Base-by-base conservation (phyloP, 331 rosid species). In the Acacia pycnantha region DNA sequence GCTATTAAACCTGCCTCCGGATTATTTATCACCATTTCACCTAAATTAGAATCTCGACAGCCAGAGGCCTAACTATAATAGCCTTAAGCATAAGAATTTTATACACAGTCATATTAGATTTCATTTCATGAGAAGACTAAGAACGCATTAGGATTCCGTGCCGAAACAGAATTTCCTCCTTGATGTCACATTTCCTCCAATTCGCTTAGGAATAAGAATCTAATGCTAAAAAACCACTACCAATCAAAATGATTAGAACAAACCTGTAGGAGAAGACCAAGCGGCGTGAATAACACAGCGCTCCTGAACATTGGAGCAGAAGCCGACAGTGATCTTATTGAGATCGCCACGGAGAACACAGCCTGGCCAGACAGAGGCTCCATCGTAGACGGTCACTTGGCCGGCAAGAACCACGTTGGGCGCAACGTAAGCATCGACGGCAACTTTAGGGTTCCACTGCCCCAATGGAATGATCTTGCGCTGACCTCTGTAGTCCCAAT, bases 401-500 rank as follows among this genome's bases (percentile, higher is more conserved):
- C 99, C 98, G 16, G 97, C 97, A 62, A 96, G 94, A 56, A 96
- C 97, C 21, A 96, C 99, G 67, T 96, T 96, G 4, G 99, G 99
- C 0, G 99, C 97, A 77, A 96, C 99, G 87, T 92, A 96, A 79
- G 99, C 99, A 64, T 94, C 99, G 72, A 96, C 98, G 40, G 99
- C 98, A 7, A 96, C 68, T 80, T 90, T 96, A 4, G 98, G 99
- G 61, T 86, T 84, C 99, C 99, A 96, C 85, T 96, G 97, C 11
- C 99, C 98, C 79, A 96, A 83, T 0, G 98, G 99, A 33, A 96
- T 91, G 59, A 96, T 92, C 88, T 77, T 75, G 81, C 99, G 89
- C 89, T 96, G 99, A 11, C 99, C 99, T 89, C 99, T 90, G 88
- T 96, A 96, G 89, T 96, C 99, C 99, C 99, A 94, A 2, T 85